Conservation (phyloP, 192 early-diverging fungal genomes). For the Oehlia diaphana region DNA sequence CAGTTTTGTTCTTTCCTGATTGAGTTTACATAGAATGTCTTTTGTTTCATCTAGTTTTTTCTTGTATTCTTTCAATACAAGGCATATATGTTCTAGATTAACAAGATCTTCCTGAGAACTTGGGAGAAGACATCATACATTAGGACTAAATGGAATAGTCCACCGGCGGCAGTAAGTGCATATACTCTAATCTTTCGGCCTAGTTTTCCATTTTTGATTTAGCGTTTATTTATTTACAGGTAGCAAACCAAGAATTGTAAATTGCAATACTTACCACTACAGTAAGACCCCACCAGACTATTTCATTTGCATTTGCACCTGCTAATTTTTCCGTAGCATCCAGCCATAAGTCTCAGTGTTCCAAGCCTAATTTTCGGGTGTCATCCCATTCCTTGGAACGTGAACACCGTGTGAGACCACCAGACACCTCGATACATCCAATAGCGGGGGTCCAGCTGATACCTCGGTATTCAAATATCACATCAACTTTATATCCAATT, state of each 20-base stretch:
- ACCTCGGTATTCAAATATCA: conserved; percentile 27
- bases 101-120: too few relatives aligned
- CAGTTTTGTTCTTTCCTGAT: too few relatives aligned
- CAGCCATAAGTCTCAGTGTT: conserved; percentile 22
- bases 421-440: conserved; percentile 20
- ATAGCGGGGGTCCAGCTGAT: conserved; percentile 30
- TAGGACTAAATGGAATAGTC: too few relatives aligned
- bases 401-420: conserved; percentile 32
- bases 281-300: conserved; percentile 26
- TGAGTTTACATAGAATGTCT: too few relatives aligned
- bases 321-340: conserved; percentile 19
- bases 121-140: too few relatives aligned
- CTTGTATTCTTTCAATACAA: too few relatives aligned
- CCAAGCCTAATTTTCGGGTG: conserved; percentile 28
- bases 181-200: conserved; percentile 9
- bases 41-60: too few relatives aligned
- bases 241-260: background rate
- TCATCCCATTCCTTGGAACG: conserved; percentile 25
- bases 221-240: background rate
- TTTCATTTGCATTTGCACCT: background rate
- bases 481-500: conserved; percentile 32
- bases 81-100: too few relatives aligned
- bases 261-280: conserved; percentile 32
- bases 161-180: background rate
- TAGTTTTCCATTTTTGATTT: conserved; percentile 1